Percentiles rank a stretch among this genome's conserved stretches.
Conservation (phyloP, 1,139 yeast species). For the Hyphopichia pseudoburtonii region DNA sequence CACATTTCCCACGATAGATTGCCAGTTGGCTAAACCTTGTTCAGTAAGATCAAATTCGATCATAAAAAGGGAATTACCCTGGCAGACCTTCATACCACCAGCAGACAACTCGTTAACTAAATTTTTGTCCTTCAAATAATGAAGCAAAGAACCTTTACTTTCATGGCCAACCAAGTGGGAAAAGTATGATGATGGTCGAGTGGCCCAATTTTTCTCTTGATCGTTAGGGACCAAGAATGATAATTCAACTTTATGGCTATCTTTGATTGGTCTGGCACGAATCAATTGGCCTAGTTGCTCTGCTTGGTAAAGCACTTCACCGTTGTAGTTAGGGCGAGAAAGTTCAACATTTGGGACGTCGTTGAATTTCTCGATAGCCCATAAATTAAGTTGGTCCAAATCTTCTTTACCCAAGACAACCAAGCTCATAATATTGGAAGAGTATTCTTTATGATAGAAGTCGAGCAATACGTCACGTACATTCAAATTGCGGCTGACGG, state of each 20-base stretch:
- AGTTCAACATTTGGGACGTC: conserved; percentile 57
- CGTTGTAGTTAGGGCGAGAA: conserved; percentile 48
- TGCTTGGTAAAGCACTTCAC: conserved; percentile 31
- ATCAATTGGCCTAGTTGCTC: conserved; percentile 55
- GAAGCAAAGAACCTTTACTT: conserved; percentile 75
- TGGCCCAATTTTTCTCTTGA: conserved; percentile 58
- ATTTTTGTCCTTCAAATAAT: conserved; percentile 62
- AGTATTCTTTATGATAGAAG: conserved; percentile 62
- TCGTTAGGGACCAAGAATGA: conserved; percentile 77
- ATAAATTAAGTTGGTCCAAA: conserved; percentile 63
- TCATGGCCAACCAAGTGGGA: conserved; percentile 92
- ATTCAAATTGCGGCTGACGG: conserved; percentile 48
- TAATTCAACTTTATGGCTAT: conserved; percentile 64
- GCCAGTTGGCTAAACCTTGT: conserved; percentile 65
- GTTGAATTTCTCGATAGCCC: conserved; percentile 72
- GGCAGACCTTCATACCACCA: conserved; percentile 69
- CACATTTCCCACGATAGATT: conserved; percentile 53
- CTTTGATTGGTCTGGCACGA: conserved; percentile 80
- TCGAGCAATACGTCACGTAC: conserved; percentile 66
- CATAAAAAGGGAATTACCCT: conserved; percentile 66
- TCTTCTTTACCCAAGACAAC: conserved; percentile 82
- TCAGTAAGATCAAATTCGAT: conserved; percentile 76
- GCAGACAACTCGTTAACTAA: conserved; percentile 82
- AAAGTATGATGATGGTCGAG: conserved; percentile 67
- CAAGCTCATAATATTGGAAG: conserved; percentile 81